Percentiles rank a stretch among this genome's conserved stretches.
Evolutionary conservation across 495 filamentous ascomycete genomes (phyloP).

Genomic region (Ramalina peruviana): DNA sequence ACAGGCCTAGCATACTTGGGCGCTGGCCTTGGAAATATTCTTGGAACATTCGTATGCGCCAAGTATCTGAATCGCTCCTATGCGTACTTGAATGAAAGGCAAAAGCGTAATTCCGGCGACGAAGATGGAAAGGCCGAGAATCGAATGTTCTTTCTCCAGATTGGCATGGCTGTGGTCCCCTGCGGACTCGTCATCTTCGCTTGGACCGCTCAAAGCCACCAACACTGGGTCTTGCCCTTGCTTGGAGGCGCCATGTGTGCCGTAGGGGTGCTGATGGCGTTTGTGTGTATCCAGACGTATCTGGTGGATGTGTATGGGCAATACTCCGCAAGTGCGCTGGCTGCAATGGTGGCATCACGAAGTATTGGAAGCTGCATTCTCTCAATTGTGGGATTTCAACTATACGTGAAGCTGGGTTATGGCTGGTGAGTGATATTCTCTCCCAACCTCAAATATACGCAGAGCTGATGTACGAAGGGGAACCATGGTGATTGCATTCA

Average conservation of each 20-base stretch:
- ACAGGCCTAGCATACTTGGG: conserved; percentile 3
- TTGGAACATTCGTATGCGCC: neutral
- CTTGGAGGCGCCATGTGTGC: conserved; percentile 34
- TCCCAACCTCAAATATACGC: no score
- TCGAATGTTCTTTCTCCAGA: conserved; percentile 40
- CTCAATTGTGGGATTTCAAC: neutral
- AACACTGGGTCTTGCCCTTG: conserved; percentile 40
- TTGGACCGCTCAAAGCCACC: conserved; percentile 33
- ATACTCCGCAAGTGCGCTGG: conserved; percentile 30
- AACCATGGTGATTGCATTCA: no score
- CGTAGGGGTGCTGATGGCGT: conserved; percentile 34
- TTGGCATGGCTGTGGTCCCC: conserved; percentile 37
- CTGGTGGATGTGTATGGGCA: conserved; percentile 38
- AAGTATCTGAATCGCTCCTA: conserved; percentile 37
- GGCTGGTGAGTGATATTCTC: neutral
- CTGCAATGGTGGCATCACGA: conserved; percentile 12
- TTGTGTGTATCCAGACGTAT: conserved; percentile 37
- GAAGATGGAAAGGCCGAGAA: conserved; percentile 29
- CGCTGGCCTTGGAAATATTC: conserved; percentile 1
- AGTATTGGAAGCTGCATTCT: neutral
- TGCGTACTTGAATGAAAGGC: conserved; percentile 24
- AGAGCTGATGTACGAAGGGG: no score
- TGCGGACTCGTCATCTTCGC: conserved; percentile 44
- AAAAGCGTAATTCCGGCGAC: conserved; percentile 14
- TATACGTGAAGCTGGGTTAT: neutral